Base-by-base conservation (phyloP, 2,329 filamentous ascomycete species). In the Pseudodiploospora longispora region DNA sequence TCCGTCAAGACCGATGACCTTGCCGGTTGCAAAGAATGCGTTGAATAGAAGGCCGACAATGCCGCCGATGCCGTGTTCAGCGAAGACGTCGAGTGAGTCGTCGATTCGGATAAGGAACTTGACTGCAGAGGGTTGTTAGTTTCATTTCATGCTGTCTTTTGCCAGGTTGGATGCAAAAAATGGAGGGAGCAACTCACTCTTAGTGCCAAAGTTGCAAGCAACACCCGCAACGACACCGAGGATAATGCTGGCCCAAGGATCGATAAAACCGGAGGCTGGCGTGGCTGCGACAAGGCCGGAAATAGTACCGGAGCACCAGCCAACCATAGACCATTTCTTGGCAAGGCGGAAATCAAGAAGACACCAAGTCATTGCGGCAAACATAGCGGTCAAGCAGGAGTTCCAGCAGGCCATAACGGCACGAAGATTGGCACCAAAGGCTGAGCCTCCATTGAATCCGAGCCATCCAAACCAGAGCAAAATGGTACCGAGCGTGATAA, bases 401-500 rank as follows among this genome's bases (percentile, higher is more conserved):
- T 97, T 97, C 91, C 90, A 98, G 80, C 87, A 95, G 44, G 93
- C 91, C 82, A 96, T 94, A 53, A 85, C 83, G 44, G 93, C 93
- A 53, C 93, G 86, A 43, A 97, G 76, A 72, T 96, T 96, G 54
- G 90, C 88, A 55, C 91, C 90, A 55, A 96, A 95, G 34, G 91
- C 74, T 27, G 90, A 96, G 52, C 93, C 93, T 57, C 91, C 93
- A 75, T 98, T 98, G 80, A 98, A 98, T 44, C 90, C 93, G 52
- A 98, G 76, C 93, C 93, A 98, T 59, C 93, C 93, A 59, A 97
- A 97, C 90, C 90, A 97, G 45, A 98, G 87, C 57, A 98, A 79
- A 52, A 95, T 79, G 4, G 93, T 97, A 51, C 93, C 93, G 56
- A 97, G 83, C 1, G 93, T 90, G 68, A 98, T 95, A 59, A 97